Evolutionary conservation across 2,329 filamentous ascomycete species (phyloP).

Genomic region (Stagonosporopsis tanaceti): DNA sequence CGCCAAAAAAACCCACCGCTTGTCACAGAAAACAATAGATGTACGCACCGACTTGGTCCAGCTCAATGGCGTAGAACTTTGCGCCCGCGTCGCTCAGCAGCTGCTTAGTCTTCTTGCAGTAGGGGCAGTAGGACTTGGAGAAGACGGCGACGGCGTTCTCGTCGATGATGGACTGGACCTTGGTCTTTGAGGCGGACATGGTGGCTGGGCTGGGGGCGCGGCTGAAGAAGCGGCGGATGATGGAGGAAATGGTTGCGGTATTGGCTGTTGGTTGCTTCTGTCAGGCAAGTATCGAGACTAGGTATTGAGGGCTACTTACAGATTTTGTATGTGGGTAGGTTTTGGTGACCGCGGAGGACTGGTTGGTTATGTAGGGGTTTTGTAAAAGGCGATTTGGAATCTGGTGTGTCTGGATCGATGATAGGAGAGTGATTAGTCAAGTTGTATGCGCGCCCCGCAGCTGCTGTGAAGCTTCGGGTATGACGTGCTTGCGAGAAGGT

Average conservation of each 20-base stretch:
- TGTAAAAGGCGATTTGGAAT: slow-evolving; percentile 31
- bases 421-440: slow-evolving; percentile 23
- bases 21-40: not conserved
- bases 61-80: slow-evolving; percentile 78
- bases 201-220: slow-evolving; percentile 65
- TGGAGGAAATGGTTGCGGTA: slow-evolving; percentile 64
- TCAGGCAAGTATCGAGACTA: not conserved
- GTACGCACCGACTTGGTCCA: slow-evolving; percentile 81
- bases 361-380: slow-evolving; percentile 6
- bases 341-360: not conserved
- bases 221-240: slow-evolving; percentile 77
- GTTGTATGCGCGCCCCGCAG: slow-evolving; percentile 42
- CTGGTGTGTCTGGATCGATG: not conserved
- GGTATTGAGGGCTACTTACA: not conserved
- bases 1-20: too few relatives aligned
- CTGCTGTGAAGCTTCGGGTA: slow-evolving; percentile 24
- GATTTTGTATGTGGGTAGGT: not conserved
- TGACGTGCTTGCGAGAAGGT: slow-evolving; percentile 42
- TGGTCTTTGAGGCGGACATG: slow-evolving; percentile 84
- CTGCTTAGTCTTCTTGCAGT: slow-evolving; percentile 82
- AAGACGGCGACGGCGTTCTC: slow-evolving; percentile 93
- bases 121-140: slow-evolving; percentile 96
- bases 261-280: not conserved
- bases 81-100: slow-evolving; percentile 74
- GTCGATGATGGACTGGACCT: slow-evolving; percentile 86